Conservation (phyloP, 1,284 basidiomycete genomes). For the Fomitopsis schrenkii region DNA sequence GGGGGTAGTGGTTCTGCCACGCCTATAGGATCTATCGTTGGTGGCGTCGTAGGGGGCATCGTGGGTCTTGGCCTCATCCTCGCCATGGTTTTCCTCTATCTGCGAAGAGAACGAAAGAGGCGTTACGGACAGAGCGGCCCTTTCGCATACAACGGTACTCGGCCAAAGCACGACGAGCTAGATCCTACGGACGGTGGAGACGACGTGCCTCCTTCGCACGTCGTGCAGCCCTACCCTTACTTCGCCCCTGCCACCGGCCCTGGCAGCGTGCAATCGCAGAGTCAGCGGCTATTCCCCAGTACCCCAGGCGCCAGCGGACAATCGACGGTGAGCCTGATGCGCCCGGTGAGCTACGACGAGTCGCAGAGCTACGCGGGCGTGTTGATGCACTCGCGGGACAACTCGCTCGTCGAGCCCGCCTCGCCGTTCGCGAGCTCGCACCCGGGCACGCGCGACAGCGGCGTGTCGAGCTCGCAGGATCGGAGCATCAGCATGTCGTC, state of each 20-base stretch:
- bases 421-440: not conserved
- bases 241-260: not conserved
- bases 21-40: constrained; percentile 48
- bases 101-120: constrained; percentile 15
- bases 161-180: not conserved
- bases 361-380: constrained; percentile 2
- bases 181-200: constrained; percentile 5
- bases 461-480: constrained; percentile 8
- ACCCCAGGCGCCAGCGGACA: not conserved
- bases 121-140: constrained; percentile 13
- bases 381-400: not conserved
- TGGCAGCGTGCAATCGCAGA: not conserved
- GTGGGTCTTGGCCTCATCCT: constrained; percentile 40
- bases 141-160: not conserved
- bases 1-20: constrained; percentile 15
- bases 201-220: not conserved
- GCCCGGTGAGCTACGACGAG: not conserved
- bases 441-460: not conserved
- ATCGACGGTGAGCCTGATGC: constrained; percentile 1
- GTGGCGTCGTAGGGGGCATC: constrained; percentile 53
- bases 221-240: not conserved
- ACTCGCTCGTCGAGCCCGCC: not conserved
- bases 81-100: constrained; percentile 20
- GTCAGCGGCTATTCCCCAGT: not conserved
- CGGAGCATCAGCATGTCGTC: constrained; percentile 25